Evolutionary conservation across 306 rosid species (phyloP).

Genomic region (Hylodesmum podocarpum): DNA sequence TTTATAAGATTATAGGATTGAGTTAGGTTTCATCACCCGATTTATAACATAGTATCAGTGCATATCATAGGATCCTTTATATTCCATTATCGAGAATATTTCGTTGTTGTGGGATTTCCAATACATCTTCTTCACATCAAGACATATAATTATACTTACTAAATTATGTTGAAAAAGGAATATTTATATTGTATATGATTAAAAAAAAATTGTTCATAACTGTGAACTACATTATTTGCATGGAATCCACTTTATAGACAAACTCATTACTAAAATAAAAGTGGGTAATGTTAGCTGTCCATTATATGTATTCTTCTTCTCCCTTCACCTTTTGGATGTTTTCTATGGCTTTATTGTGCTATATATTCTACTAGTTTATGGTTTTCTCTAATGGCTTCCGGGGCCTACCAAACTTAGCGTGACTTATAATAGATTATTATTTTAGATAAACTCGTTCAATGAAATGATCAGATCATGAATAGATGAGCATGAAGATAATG

Average conservation of each 20-base stretch:
- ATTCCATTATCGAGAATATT: too few relatives aligned
- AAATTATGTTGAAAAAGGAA: too few relatives aligned
- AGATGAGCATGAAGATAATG: conserved; percentile 42
- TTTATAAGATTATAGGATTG: too few relatives aligned
- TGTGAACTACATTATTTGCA: background rate
- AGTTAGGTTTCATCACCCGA: too few relatives aligned
- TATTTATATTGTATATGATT: too few relatives aligned
- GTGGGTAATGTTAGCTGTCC: conserved; percentile 31
- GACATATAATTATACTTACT: too few relatives aligned
- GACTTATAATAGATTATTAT: background rate
- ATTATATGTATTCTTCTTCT: conserved; percentile 23
- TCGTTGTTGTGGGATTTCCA: too few relatives aligned
- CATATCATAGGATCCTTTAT: too few relatives aligned
- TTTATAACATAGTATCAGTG: too few relatives aligned
- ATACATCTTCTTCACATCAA: too few relatives aligned
- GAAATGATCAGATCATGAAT: conserved; percentile 16
- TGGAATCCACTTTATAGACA: conserved; percentile 39
- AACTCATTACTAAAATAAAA: conserved; percentile 18
- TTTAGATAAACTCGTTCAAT: background rate
- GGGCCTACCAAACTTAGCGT: conserved; percentile 33
- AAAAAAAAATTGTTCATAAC: too few relatives aligned
- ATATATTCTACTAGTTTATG: conserved; percentile 15
- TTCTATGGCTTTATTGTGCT: background rate
- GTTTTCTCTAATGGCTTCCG: conserved; percentile 25
- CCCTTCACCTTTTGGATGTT: background rate